phyloP scores from a whole-genome alignment of 2,329 filamentous ascomycete genomes.

The Chrysoporthe cubensis region DNA sequence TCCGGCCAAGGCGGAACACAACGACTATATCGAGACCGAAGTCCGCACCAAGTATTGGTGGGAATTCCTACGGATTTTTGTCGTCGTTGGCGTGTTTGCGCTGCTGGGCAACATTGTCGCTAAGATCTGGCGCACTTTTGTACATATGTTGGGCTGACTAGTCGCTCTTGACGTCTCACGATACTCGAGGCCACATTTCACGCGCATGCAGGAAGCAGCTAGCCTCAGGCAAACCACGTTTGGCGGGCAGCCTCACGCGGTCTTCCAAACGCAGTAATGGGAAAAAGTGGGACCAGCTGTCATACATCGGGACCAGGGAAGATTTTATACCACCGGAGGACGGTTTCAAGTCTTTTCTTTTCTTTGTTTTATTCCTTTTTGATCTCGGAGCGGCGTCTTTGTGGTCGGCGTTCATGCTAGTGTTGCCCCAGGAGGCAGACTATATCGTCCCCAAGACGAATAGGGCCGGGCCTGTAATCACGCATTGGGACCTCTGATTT shows the following conservation, averaged over 20 bases:
- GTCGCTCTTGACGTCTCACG: not conserved
- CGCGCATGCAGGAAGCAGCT: not conserved
- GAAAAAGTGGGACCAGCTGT: not conserved
- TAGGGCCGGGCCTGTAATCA: not conserved
- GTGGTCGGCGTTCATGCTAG: not conserved
- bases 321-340: not conserved
- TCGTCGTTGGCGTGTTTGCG: slow-evolving; percentile 50
- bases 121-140: slow-evolving; percentile 33
- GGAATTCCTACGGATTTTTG: slow-evolving; percentile 60
- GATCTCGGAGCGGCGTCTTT: not conserved
- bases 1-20: slow-evolving; percentile 39
- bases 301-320: not conserved
- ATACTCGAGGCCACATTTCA: too few relatives aligned
- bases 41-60: slow-evolving; percentile 57
- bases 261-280: not conserved
- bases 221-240: not conserved
- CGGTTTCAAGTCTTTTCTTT: not conserved
- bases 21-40: slow-evolving; percentile 59
- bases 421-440: not conserved
- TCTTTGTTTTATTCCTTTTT: not conserved
- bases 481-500: not conserved
- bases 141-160: slow-evolving; percentile 2
- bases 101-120: slow-evolving; percentile 45
- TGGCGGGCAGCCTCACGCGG: not conserved
- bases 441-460: not conserved